Conservation (phyloP, 805 yeast species). For the Monosporozyma yasuniensis region DNA sequence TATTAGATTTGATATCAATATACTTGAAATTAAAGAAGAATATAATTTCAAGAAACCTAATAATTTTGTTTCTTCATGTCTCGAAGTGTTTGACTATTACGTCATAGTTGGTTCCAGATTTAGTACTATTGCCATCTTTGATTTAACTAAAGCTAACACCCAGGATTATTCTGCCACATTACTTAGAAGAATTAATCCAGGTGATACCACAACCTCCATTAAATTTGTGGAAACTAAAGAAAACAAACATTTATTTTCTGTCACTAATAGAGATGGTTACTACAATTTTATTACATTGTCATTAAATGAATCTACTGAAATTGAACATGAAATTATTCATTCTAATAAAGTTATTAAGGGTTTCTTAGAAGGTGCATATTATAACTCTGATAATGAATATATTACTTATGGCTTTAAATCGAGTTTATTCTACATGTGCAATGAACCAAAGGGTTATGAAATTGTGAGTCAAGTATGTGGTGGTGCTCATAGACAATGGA, state of each 20-base stretch:
- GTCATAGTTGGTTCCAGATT: conserved; percentile 64
- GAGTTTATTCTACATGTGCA: conserved; percentile 68
- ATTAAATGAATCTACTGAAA: conserved; percentile 10
- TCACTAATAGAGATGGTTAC: conserved; percentile 61
- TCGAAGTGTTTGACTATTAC: conserved; percentile 36
- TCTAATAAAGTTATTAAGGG: conserved; percentile 66
- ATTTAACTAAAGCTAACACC: conserved; percentile 21
- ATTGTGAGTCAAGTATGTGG: conserved; percentile 70
- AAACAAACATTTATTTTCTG: conserved; percentile 25
- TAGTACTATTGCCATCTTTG: conserved; percentile 54
- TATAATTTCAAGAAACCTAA: conserved; percentile 33
- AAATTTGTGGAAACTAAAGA: conserved; percentile 29
- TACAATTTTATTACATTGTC: conserved; percentile 37
- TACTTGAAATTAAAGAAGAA: conserved; percentile 21
- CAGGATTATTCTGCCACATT: conserved; percentile 16
- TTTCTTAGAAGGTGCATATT: conserved; percentile 65
- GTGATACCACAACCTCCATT: conserved; percentile 61
- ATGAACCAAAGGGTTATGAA: conserved; percentile 69
- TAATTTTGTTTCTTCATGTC: conserved; percentile 51
- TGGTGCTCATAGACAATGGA: conserved; percentile 87
- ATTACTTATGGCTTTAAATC: conserved; percentile 77
- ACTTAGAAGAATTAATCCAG: conserved; percentile 44
- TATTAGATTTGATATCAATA: conserved; percentile 28
- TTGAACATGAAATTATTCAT: conserved; percentile 30
- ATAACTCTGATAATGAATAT: conserved; percentile 37